A percentile compares a stretch with the other conserved stretches of the same genome.
Evolutionary conservation across 768 basidiomycete genomes (phyloP).

Genomic region (Suillus ampliporus): DNA sequence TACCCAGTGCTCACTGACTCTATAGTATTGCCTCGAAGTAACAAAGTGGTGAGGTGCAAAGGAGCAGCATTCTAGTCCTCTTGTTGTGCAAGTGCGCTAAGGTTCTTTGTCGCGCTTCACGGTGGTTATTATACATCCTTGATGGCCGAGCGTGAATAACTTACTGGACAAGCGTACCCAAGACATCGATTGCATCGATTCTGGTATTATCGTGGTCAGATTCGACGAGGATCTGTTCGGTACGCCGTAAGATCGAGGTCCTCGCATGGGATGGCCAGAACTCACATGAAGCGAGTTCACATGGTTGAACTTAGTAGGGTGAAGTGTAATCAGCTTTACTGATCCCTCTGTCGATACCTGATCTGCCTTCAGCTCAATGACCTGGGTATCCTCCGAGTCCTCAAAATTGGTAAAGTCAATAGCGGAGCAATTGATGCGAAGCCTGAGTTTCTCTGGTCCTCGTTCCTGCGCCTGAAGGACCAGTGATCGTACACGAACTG

Average conservation of each 20-base stretch:
- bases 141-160: constrained; percentile 27
- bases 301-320: constrained; percentile 72
- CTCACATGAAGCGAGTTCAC: constrained; percentile 69
- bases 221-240: constrained; percentile 64
- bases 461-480: constrained; percentile 51
- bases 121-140: constrained; percentile 11
- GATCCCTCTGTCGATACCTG: constrained; percentile 50
- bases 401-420: constrained; percentile 74
- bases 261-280: not conserved
- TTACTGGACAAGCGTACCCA: constrained; percentile 64
- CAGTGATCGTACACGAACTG: constrained; percentile 66
- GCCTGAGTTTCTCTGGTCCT: constrained; percentile 66
- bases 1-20: not conserved
- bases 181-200: constrained; percentile 69
- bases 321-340: constrained; percentile 51
- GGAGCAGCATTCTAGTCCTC: constrained; percentile 24
- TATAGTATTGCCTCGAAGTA: not conserved
- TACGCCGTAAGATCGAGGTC: not conserved
- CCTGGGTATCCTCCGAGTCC: constrained; percentile 59
- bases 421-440: constrained; percentile 62
- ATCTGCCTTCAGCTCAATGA: constrained; percentile 55
- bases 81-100: constrained; percentile 44
- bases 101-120: constrained; percentile 42
- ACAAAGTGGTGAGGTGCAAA: not conserved
- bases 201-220: constrained; percentile 74